These are phyloP conservation scores for Curvularia hawaiiensis DNA, from an alignment of 2,329 filamentous ascomycete genomes.

Conservation along the genomic window DNA sequence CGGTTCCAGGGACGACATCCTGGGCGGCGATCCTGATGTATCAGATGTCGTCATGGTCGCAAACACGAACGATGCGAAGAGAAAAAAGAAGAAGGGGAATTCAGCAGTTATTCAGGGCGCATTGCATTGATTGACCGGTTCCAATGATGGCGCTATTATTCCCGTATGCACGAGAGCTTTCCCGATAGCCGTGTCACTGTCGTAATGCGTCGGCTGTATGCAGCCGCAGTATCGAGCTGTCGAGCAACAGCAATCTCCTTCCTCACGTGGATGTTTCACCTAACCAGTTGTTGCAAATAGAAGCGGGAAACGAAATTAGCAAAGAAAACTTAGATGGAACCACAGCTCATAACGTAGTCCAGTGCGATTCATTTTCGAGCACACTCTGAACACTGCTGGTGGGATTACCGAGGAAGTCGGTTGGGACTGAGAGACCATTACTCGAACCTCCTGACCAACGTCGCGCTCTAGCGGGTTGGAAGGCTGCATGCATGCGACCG, in stretches of 20 bases:
- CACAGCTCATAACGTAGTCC: not conserved
- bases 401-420: not conserved
- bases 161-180: slow-evolving; percentile 8
- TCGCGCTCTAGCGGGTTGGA: not conserved
- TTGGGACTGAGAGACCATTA: not conserved
- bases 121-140: not conserved
- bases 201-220: slow-evolving; percentile 11
- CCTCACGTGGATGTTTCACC: not conserved
- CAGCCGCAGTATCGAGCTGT: slow-evolving; percentile 6
- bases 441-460: not conserved
- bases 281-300: not conserved
- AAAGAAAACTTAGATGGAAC: not conserved
- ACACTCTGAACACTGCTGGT: not conserved
- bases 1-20: not conserved
- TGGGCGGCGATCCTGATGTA: slow-evolving; percentile 5
- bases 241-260: not conserved
- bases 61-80: not conserved
- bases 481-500: slow-evolving; percentile 8
- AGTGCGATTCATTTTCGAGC: not conserved
- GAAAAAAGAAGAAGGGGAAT: not conserved
- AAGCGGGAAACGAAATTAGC: not conserved
- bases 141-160: not conserved
- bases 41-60: not conserved
- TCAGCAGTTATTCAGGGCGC: not conserved
- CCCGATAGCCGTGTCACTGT: slow-evolving; percentile 5